Base-by-base conservation (phyloP, 2,329 filamentous ascomycete genomes). In the Lizonia empirigonia region DNA sequence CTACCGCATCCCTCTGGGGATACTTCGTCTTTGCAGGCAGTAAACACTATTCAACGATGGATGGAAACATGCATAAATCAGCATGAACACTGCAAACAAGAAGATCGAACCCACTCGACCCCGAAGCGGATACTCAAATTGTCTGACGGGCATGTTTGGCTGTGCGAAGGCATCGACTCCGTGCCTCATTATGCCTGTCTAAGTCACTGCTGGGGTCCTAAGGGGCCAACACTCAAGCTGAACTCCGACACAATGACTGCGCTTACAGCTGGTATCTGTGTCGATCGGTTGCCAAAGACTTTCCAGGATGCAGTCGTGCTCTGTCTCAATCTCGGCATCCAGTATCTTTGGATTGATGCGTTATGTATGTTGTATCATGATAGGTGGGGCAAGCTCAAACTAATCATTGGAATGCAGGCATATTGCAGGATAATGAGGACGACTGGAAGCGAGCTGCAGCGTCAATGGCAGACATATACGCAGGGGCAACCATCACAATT, bases 101-200 rank as follows among this genome's bases (percentile, higher is more conserved):
- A 37, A 6, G 2, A 22, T 12, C 7, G 23, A 23, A 0, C 5
- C 10, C 4, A 23, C 19, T 1, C 5, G 5, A 20, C 1, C 2
- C 34, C 34, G 7, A 22, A 23, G 10, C 18, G 34, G 12, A 8
- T 37, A n/a, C 34, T 37, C n/a, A n/a, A 13, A 24, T 2, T 37
- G 19, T 1, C 19, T 1, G 0, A 9, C 13, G 0, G 0, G 6
- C 9, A 0, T 23, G 19, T 37, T 3, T n/a, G 10, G 10, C 34
- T 37, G 4, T n/a, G 34, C 5, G 5, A 37, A 37, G 0, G 23
- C 7, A 3, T 24, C 2, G 12, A 37, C 0, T n/a, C 34, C n/a
- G 1, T 5, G 2, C 7, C 10, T n/a, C 1, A 37, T 5, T 37
- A 37, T 23, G 34, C 22, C 12, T 37, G 34, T n/a, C 19, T 37